Conservation (phyloP, 176 grass and related monocot species). For the Musa schizocarpa region DNA sequence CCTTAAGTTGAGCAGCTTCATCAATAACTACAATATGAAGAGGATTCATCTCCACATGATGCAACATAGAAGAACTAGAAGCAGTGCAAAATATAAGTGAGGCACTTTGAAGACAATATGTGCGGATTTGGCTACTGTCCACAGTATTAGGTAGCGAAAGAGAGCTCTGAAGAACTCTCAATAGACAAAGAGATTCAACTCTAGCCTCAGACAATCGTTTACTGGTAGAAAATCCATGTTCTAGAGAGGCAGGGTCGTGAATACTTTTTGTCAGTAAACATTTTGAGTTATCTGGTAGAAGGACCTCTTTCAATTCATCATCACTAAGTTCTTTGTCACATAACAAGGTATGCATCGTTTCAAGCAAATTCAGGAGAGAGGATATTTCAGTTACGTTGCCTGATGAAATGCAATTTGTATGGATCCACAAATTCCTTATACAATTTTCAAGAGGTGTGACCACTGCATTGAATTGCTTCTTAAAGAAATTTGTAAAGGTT, state of each 20-base stretch:
- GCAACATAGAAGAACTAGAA: conserved; percentile 58
- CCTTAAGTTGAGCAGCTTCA: conserved; percentile 67
- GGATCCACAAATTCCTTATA: conserved; percentile 34
- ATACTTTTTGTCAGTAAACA: background rate
- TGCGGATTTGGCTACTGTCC: conserved; percentile 29
- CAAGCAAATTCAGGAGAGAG: conserved; percentile 27
- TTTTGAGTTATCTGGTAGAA: conserved; percentile 2
- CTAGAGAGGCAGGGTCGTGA: background rate
- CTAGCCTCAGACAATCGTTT: conserved; percentile 31
- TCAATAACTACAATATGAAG: conserved; percentile 71
- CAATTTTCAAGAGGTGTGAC: conserved; percentile 31
- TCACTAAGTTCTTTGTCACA: conserved; percentile 26
- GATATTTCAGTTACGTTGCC: conserved; percentile 25
- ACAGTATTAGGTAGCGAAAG: conserved; percentile 25
- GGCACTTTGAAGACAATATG: conserved; percentile 57
- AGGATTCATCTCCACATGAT: conserved; percentile 30
- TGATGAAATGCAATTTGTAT: conserved; percentile 31
- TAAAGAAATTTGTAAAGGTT: conserved; percentile 40
- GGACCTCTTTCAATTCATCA: conserved; percentile 29
- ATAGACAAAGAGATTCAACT: conserved; percentile 30
- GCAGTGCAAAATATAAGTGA: conserved; percentile 64
- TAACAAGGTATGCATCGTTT: conserved; percentile 23
- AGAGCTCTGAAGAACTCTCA: conserved; percentile 28
- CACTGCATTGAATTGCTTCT: conserved; percentile 34
- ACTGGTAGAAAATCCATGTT: conserved; percentile 4